Conservation (phyloP, 768 basidiomycete species). For the Trametes maxima region DNA sequence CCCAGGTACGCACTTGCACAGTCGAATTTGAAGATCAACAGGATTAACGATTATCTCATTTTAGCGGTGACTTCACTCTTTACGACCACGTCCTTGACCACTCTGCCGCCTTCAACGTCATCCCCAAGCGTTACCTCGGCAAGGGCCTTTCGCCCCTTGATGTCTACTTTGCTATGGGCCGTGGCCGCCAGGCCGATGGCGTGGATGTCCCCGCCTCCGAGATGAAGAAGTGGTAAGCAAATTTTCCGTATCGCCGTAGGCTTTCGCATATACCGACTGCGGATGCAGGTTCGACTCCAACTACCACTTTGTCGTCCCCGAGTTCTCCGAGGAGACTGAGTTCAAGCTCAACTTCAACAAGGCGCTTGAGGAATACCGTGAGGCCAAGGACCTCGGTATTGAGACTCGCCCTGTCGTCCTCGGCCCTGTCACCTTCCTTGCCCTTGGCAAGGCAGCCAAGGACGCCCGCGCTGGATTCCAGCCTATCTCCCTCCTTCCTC, state of each 20-base stretch:
- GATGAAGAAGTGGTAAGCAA: constrained; percentile 97
- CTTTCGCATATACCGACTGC: not conserved
- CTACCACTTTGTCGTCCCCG: constrained; percentile 99
- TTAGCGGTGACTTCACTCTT: constrained; percentile 95
- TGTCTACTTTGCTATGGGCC: constrained; percentile 98
- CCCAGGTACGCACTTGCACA: constrained; percentile 67
- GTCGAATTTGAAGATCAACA: constrained; percentile 22
- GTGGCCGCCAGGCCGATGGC: constrained; percentile 91
- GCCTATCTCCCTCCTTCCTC: constrained; percentile 86
- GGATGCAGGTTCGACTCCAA: constrained; percentile 91
- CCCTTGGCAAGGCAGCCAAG: constrained; percentile 89
- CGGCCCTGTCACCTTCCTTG: constrained; percentile 94
- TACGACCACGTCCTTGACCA: constrained; percentile 99
- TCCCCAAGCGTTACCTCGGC: constrained; percentile 91
- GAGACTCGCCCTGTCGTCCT: constrained; percentile 93
- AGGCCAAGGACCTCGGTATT: constrained; percentile 90
- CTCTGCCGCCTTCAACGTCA: constrained; percentile 93
- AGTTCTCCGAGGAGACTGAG: constrained; percentile 85
- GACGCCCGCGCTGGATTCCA: constrained; percentile 83
- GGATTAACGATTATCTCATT: constrained; percentile 14
- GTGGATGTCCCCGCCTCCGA: constrained; percentile 97
- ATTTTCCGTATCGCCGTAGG: constrained; percentile 13
- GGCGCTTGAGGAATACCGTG: constrained; percentile 89
- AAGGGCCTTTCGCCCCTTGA: constrained; percentile 88
- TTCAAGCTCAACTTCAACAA: constrained; percentile 98